Conservation (phyloP, 1,139 yeast genomes). For the Blastobotrys proliferans region DNA sequence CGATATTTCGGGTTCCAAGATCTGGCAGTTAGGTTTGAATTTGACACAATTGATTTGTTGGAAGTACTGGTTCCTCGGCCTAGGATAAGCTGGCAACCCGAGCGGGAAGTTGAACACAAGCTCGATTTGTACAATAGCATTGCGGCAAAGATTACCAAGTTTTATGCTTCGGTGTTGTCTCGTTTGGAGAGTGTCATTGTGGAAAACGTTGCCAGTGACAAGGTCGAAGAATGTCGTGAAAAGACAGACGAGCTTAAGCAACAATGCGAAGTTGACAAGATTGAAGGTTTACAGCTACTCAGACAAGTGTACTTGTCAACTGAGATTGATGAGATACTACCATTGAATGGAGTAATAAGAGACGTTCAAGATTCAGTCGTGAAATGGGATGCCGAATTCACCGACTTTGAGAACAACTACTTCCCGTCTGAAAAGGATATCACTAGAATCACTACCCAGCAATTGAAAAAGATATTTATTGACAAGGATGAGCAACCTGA, state of each 20-base stretch:
- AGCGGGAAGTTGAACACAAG: slow-evolving; percentile 65
- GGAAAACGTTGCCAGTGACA: slow-evolving; percentile 68
- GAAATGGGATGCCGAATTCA: slow-evolving; percentile 82
- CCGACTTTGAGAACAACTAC: slow-evolving; percentile 71
- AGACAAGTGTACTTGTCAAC: slow-evolving; percentile 53
- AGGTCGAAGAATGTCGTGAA: slow-evolving; percentile 62
- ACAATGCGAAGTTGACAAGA: slow-evolving; percentile 51
- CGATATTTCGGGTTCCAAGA: slow-evolving; percentile 83
- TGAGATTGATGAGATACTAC: slow-evolving; percentile 60
- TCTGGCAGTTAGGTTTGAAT: slow-evolving; percentile 74
- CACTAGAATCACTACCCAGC: slow-evolving; percentile 84
- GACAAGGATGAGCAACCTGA: slow-evolving; percentile 43
- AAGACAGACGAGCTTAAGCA: slow-evolving; percentile 56
- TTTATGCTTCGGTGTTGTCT: slow-evolving; percentile 70
- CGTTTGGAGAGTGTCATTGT: slow-evolving; percentile 75
- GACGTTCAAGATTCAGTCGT: slow-evolving; percentile 79
- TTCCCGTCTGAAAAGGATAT: slow-evolving; percentile 94
- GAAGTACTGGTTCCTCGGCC: slow-evolving; percentile 78
- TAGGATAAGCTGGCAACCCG: slow-evolving; percentile 67
- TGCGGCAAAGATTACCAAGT: slow-evolving; percentile 48
- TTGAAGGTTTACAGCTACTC: slow-evolving; percentile 44
- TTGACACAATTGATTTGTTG: slow-evolving; percentile 65
- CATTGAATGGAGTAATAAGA: slow-evolving; percentile 65
- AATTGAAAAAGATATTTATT: slow-evolving; percentile 68
- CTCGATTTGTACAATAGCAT: slow-evolving; percentile 58